Percentiles rank a stretch among this genome's conserved stretches.
Conservation (phyloP, 2,329 filamentous ascomycete genomes). For the Ilyonectria sp. region DNA sequence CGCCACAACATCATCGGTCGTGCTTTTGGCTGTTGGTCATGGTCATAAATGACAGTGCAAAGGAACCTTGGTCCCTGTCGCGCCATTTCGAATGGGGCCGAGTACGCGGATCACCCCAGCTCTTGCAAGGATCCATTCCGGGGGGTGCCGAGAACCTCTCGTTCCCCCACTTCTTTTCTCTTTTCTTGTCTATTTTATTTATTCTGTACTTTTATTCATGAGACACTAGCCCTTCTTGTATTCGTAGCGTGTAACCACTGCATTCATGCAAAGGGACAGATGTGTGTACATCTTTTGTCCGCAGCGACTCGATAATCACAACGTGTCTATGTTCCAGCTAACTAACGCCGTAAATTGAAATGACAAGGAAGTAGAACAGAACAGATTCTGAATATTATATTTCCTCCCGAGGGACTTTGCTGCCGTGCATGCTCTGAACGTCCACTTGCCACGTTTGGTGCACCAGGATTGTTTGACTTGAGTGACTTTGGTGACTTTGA, state of each 20-base stretch:
- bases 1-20: background rate
- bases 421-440: constrained; percentile 38
- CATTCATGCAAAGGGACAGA: background rate
- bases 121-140: background rate
- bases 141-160: background rate
- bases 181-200: too few species aligned
- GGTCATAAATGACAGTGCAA: background rate
- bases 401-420: background rate
- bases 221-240: too few species aligned
- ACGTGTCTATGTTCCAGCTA: background rate
- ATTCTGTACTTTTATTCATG: background rate
- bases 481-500: constrained; percentile 44
- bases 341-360: background rate
- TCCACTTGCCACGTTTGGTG: constrained; percentile 50
- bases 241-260: too few species aligned
- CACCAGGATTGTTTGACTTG: constrained; percentile 50
- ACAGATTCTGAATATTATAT: background rate
- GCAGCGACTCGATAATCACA: background rate
- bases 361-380: background rate
- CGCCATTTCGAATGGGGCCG: background rate
- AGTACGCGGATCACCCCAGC: background rate
- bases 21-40: background rate
- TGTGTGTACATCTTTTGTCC: background rate
- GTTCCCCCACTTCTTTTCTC: background rate
- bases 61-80: constrained; percentile 3